Evolutionary conservation across 257 asterid genomes (phyloP), one percentile per base, ranked within the genome.

Genomic region (Anisodus tanguticus): DNA sequence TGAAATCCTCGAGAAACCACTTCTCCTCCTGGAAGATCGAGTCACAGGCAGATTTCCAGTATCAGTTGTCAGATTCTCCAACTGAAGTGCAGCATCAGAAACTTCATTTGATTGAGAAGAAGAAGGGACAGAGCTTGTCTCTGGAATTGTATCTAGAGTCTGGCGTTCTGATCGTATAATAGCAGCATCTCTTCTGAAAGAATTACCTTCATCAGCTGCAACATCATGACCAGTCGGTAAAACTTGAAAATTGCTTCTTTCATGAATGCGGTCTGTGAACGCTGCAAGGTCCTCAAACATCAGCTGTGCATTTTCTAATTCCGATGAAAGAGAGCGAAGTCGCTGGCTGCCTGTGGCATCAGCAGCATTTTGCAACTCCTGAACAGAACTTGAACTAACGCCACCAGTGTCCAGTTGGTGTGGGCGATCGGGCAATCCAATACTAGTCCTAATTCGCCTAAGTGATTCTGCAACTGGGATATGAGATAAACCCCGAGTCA

Each of bases 381-480:
- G 88, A 68, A 83, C 85, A 16, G 76, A 55, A 64, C 55, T 87
- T 39, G 79, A 53, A 74, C 84, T 43, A 45, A 80, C 85, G 80
- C 69, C 66, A 4, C 85, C 87, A 17, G 83, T 87, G 35, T 31
- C 35, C 35, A 55, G 88, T 54, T 77, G 86, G 43, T 76, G 89
- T 31, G 89, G 74, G 67, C 84, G 92, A 57, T 85, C 85, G 47
- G 67, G 86, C 53, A 90, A 82, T 71, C 91, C 97, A 49, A 90
- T 90, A 0, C 95, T 85, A 54, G 88, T 87, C 53, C 93, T 95
- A 12, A 94, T 94, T 4, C 93, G 99, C 83, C 97, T 84, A 68
- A 95, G 92, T 97, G 94, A 91, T 89, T 95, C 99, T 85, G 94
- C 97, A 95, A 95, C 89, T 1, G 99, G 98, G 53, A 94, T 87